Percentiles rank a stretch among this genome's conserved stretches.
Evolutionary conservation across 176 grass and related monocot species (phyloP).

Genomic region (Dactylis glomerata): DNA sequence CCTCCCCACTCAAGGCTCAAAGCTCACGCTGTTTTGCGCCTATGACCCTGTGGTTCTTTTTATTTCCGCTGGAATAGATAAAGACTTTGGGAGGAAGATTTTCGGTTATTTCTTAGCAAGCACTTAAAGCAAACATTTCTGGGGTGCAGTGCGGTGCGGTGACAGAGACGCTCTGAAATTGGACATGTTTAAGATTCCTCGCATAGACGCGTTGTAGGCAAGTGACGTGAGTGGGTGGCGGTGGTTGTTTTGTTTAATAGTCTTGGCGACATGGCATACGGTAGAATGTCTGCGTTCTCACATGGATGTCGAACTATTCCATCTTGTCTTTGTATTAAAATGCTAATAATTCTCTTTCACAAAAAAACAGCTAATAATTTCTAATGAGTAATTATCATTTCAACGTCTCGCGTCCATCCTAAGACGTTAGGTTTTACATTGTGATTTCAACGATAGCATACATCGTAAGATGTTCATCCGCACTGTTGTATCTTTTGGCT

Average conservation of each 20-base stretch:
- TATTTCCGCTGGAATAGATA: background rate
- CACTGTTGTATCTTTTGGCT: no score
- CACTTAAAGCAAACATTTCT: constrained; percentile 38
- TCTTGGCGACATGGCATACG: background rate
- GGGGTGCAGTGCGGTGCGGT: background rate
- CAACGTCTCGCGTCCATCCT: no score
- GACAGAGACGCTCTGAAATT: constrained; percentile 26
- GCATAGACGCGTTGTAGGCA: constrained; percentile 29
- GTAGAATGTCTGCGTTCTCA: constrained; percentile 7
- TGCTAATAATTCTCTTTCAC: background rate
- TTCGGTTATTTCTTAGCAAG: constrained; percentile 55
- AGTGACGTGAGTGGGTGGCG: constrained; percentile 6
- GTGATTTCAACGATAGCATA: no score
- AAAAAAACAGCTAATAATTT: no score
- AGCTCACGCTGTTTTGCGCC: background rate
- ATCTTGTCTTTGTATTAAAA: background rate
- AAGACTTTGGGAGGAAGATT: constrained; percentile 35
- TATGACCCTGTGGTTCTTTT: background rate
- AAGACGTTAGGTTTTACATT: no score
- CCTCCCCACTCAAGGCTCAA: background rate
- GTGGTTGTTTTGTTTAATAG: background rate
- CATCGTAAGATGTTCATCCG: no score
- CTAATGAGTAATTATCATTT: no score
- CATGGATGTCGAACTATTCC: background rate
- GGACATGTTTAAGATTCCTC: constrained; percentile 25